Evolutionary conservation across 2,329 filamentous ascomycete genomes (phyloP).

Genomic region (Colletotrichum spaethianum): DNA sequence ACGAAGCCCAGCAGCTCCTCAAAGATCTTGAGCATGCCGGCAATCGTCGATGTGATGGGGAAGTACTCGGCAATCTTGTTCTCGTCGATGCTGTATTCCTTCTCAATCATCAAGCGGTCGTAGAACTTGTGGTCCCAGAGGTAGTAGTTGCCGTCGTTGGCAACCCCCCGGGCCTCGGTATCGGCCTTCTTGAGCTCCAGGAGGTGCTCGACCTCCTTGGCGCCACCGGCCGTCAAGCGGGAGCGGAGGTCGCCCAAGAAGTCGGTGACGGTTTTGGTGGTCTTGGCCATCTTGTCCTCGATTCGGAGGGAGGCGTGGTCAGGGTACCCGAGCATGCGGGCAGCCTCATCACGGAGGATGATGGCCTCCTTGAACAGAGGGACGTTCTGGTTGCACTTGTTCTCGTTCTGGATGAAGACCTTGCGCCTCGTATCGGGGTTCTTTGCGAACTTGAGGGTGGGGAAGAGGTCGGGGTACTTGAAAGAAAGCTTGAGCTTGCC

Average conservation of each 20-base stretch:
- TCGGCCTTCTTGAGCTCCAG: conserved; percentile 82
- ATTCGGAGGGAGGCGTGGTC: conserved; percentile 70
- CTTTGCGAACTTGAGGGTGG: conserved; percentile 82
- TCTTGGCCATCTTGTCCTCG: conserved; percentile 74
- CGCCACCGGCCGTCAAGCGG: conserved; percentile 77
- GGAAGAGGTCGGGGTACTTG: conserved; percentile 88
- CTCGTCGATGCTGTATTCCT: conserved; percentile 85
- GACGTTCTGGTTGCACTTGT: conserved; percentile 79
- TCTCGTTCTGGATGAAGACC: conserved; percentile 82
- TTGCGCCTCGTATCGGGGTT: conserved; percentile 77
- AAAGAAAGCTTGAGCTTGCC: conserved; percentile 83
- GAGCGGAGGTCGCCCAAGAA: conserved; percentile 77
- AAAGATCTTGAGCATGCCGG: conserved; percentile 86
- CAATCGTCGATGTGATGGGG: conserved; percentile 80
- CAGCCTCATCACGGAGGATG: conserved; percentile 68
- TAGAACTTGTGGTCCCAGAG: conserved; percentile 89
- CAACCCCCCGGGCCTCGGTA: conserved; percentile 69
- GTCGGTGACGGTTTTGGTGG: conserved; percentile 66
- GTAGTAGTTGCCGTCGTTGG: conserved; percentile 80
- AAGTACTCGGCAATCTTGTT: conserved; percentile 88
- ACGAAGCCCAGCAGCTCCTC: conserved; percentile 85
- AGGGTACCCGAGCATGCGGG: conserved; percentile 68
- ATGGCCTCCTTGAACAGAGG: conserved; percentile 68
- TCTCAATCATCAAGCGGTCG: conserved; percentile 83
- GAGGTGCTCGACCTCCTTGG: conserved; percentile 79